Evolutionary conservation across 2,329 filamentous ascomycete genomes (phyloP), one percentile per base, ranked within the genome.

Genomic region (Chaetomium sp.): DNA sequence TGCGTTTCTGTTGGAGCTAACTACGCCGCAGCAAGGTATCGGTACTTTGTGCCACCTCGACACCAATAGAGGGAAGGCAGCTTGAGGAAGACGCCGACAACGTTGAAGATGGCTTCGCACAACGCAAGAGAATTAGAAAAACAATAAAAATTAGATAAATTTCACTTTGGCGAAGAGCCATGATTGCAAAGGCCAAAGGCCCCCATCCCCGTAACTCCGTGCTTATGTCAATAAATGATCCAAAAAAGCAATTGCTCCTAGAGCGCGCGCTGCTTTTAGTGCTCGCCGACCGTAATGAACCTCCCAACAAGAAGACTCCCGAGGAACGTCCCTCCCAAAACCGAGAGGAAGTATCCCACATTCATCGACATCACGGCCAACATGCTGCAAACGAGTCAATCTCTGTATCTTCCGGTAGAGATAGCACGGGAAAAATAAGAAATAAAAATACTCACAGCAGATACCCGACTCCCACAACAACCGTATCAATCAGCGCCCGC

Each of bases 291-390:
- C 45, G 74, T 67, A 34, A 75, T 75, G 64, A 84, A 94, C 61
- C 91, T 81, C 35, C 91, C 90, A 58, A 94, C 79, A 0, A 82
- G 80, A 44, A 97, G 72, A 69, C 94, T 94, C 32, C 92, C 92
- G n/a, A 95, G 68, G 67, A 97, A 96, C 1, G 87, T 81, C 38
- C 87, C 87, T 4, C 77, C 86, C 9, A 95, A 78, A 6, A 90
- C 76, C 0, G 86, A 88, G 51, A 89, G 69, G 69, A 91, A 91
- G 68, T 91, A 91, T 19, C 88, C 88, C 27, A 91, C 79, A 64
- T 91, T 91, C 74, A 88, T 81, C 2, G 87, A 88, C 88, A 91
- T 96, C 67, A 95, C 87, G 11, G 88, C 89, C 73, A 96, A 74
- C 91, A 96, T 96, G 57, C 91, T 96, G 41, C n/a, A 33, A 11